Evolutionary conservation across 805 yeast species (phyloP).

Genomic region (Naumovozyma baii): DNA sequence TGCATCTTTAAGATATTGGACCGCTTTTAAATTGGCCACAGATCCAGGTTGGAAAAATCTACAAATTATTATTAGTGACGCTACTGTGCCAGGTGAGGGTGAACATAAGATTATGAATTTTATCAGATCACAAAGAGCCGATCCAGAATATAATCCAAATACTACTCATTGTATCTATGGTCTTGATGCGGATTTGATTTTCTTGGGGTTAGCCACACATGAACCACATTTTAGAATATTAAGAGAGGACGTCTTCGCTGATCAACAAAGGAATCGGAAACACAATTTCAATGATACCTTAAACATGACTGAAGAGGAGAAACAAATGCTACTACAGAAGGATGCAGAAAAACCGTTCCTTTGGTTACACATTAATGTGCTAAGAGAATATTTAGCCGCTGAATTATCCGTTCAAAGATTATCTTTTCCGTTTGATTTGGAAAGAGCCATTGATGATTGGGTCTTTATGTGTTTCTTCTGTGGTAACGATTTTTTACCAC

Average conservation of each 20-base stretch:
- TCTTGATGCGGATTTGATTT: constrained; percentile 93
- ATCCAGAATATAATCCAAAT: constrained; percentile 81
- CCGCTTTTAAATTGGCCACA: constrained; percentile 71
- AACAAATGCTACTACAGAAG: constrained; percentile 27
- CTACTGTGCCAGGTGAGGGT: constrained; percentile 98
- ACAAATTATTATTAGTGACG: constrained; percentile 87
- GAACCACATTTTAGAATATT: constrained; percentile 92
- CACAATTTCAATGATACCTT: constrained; percentile 24
- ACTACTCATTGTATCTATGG: constrained; percentile 96
- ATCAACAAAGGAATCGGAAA: constrained; percentile 31
- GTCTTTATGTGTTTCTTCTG: constrained; percentile 96
- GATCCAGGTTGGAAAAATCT: constrained; percentile 92
- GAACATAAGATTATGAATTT: constrained; percentile 97
- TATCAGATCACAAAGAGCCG: constrained; percentile 80
- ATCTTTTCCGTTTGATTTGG: constrained; percentile 73
- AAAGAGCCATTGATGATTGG: constrained; percentile 97
- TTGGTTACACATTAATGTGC: constrained; percentile 83
- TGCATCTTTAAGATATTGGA: constrained; percentile 77
- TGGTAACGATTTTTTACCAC: constrained; percentile 97
- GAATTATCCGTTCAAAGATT: constrained; percentile 67
- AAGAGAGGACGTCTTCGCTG: constrained; percentile 94
- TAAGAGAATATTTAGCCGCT: constrained; percentile 78
- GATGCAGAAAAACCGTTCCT: constrained; percentile 67
- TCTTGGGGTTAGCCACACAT: constrained; percentile 91
- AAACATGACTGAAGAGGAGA: constrained; percentile 53